Conservation (phyloP, 1,139 yeast genomes). For the Candida sp. region DNA sequence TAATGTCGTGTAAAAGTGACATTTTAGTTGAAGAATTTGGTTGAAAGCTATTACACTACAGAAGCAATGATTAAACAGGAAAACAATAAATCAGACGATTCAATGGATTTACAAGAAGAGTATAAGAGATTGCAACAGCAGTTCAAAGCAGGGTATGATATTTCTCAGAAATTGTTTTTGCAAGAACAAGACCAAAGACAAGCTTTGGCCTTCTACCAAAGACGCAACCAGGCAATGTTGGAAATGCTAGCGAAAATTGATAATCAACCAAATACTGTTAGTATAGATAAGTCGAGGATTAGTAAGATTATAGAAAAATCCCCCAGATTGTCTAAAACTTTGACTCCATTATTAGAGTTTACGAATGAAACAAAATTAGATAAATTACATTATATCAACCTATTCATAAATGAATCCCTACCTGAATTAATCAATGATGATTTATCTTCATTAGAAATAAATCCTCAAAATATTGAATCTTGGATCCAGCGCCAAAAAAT, state of each 20-base stretch:
- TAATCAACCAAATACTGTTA: constrained; percentile 3
- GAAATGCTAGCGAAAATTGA: constrained; percentile 25
- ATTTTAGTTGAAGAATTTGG: no score
- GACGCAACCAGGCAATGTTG: constrained; percentile 38
- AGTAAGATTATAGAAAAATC: constrained; percentile 18
- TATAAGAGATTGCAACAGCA: constrained; percentile 24
- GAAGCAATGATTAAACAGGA: background rate
- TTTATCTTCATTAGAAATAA: constrained; percentile 26
- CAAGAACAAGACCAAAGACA: constrained; percentile 33
- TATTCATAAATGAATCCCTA: constrained; percentile 25
- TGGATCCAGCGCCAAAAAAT: constrained; percentile 40
- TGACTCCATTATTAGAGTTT: constrained; percentile 12
- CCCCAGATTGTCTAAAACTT: constrained; percentile 16
- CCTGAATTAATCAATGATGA: constrained; percentile 42
- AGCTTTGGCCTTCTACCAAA: constrained; percentile 29
- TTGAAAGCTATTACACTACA: no score
- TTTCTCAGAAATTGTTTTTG: constrained; percentile 24
- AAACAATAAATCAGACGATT: background rate
- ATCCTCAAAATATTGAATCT: constrained; percentile 37
- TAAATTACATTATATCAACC: constrained; percentile 11
- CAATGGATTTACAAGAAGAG: constrained; percentile 8
- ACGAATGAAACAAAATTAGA: constrained; percentile 4
- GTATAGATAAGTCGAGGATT: constrained; percentile 13
- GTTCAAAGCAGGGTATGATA: constrained; percentile 19
- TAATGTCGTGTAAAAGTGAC: no score